Base-by-base conservation (phyloP, 345 rosid species). In the Geranium brycei region DNA sequence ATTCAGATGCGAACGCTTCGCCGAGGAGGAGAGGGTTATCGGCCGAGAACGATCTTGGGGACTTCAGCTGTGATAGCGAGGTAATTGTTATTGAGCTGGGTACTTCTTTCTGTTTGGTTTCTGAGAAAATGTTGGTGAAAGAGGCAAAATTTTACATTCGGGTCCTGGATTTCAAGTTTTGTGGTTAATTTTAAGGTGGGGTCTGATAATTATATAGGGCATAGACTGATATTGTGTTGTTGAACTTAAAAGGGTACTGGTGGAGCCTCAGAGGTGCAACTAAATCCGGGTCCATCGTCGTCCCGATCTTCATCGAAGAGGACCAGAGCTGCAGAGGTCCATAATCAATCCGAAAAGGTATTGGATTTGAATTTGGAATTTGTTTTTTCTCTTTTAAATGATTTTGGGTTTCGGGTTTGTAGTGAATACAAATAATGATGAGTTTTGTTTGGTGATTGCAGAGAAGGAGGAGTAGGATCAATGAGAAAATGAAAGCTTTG, bases 331-430 rank as follows among this genome's bases (percentile, higher is more conserved):
- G 85, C 95, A 17, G 87, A 88, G 61, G 81, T 85, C 31, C 91
- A 88, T 78, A 88, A 85, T 68, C 64, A 85, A 76, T 88, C 91
- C 19, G 95, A 88, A 66, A 88, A 87, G 89, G 95, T 88, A 76
- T 28, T 31, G 10, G 14, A 10, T 51, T 10, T 12, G 5, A 1
- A 5, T 68, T 64, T 55, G 62, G 40, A 31, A 63, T 23, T 64
- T 1, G 51, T 12, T 0, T 7, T 59, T 53, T 77, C 64, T 6
- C 32, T 69, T 68, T 64, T 30, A 53, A 4, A 17, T 60, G 62
- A 10, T 38, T 64, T 32, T 62, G 69, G 64, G 17, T 18, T 64
- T 58, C 0, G 53, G 15, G 64, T 5, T 67, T 68, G 57, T 73
- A 66, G 58, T 60, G 28, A 23, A 23, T n/a, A n/a, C n/a, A n/a